Evolutionary conservation across 2,329 filamentous ascomycete genomes (phyloP).

Genomic region (Beauveria caledonica): DNA sequence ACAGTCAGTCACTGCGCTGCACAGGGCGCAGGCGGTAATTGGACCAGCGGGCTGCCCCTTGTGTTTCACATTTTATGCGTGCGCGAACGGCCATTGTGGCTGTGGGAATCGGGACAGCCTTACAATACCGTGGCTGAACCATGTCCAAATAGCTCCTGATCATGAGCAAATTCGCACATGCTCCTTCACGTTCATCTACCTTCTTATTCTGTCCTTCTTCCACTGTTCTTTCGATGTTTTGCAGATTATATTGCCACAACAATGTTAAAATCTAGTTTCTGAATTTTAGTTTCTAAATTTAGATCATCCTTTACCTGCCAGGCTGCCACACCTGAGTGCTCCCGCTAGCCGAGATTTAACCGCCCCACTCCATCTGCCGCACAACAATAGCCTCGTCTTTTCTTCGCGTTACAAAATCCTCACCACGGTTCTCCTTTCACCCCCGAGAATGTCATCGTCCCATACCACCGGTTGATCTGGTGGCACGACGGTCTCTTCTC

Average conservation of each 20-base stretch:
- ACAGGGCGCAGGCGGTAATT: neutral
- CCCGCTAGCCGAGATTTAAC: constrained; percentile 5
- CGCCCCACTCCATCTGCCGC: constrained; percentile 7
- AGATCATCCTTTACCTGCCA: neutral
- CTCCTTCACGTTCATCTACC: neutral
- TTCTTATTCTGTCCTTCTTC: neutral
- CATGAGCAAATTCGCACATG: neutral
- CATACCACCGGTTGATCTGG: constrained; percentile 9
- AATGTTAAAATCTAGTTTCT: neutral
- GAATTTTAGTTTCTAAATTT: neutral
- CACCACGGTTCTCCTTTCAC: neutral
- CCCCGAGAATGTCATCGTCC: constrained; percentile 2
- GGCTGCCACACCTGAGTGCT: neutral
- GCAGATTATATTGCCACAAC: neutral
- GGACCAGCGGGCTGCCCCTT: neutral
- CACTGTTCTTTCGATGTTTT: neutral
- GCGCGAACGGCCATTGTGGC: constrained; percentile 1
- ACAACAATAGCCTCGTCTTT: neutral
- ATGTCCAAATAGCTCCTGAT: neutral
- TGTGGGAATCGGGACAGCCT: neutral
- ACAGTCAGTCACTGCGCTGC: neutral
- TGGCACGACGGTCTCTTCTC: constrained; percentile 2
- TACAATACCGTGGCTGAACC: neutral
- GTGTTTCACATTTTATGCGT: constrained; percentile 5
- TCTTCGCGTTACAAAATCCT: neutral